Evolutionary conservation across 345 rosid species (phyloP).

Genomic region (Arabidopsis thaliana): DNA sequence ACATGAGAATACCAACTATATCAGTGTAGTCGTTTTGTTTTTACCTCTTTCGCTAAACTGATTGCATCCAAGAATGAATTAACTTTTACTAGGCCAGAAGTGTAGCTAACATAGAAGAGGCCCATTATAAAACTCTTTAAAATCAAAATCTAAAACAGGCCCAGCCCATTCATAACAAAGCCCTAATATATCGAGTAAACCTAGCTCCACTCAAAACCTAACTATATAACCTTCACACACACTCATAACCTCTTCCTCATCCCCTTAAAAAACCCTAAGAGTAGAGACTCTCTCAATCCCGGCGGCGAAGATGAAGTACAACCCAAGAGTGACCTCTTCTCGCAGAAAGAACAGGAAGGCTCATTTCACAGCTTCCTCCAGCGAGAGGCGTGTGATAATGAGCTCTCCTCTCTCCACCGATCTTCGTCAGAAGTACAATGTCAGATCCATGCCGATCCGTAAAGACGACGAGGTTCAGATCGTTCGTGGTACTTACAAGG

Average conservation of each 20-base stretch:
- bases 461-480: constrained; percentile 88
- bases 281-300: background rate
- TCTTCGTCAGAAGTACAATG: constrained; percentile 79
- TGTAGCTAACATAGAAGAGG: background rate
- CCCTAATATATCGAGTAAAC: constrained; percentile 21
- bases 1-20: background rate
- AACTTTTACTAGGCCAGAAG: background rate
- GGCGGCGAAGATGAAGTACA: constrained; percentile 73
- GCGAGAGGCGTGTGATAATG: constrained; percentile 76
- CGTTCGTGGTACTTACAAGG: constrained; percentile 81
- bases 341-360: constrained; percentile 88
- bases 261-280: constrained; percentile 37
- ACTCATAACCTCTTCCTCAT: background rate
- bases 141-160: background rate
- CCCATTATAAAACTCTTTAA: background rate
- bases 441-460: constrained; percentile 79
- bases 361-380: constrained; percentile 73
- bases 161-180: background rate
- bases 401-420: constrained; percentile 73
- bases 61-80: background rate
- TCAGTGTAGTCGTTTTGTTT: too few species aligned
- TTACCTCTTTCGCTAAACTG: background rate
- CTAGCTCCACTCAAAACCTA: constrained; percentile 1
- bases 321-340: constrained; percentile 70
- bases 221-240: constrained; percentile 14